Percentiles rank a stretch among this genome's conserved stretches.
These are phyloP conservation scores for Lasiosphaeriaceae sp. DNA, from an alignment of 495 filamentous ascomycete species.

Conservation along the genomic window DNA sequence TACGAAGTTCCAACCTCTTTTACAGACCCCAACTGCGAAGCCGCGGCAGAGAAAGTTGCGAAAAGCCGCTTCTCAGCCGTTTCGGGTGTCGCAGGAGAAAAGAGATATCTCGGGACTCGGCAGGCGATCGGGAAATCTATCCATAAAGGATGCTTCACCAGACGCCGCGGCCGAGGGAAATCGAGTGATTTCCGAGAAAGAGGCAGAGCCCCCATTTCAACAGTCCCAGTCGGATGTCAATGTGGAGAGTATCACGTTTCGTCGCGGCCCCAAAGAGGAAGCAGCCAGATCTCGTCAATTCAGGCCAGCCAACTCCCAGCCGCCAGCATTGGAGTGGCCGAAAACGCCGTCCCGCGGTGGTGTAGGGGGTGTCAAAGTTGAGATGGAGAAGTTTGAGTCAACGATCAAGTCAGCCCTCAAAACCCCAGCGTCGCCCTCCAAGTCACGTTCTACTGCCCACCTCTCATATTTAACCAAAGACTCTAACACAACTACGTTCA, in stretches of 20 bases:
- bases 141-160: conserved; percentile 21
- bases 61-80: conserved; percentile 24
- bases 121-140: conserved; percentile 24
- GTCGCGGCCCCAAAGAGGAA: conserved; percentile 9
- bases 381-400: conserved; percentile 15
- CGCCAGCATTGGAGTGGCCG: background rate
- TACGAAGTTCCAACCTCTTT: conserved; percentile 42
- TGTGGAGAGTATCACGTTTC: conserved; percentile 4
- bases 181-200: conserved; percentile 38
- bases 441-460: conserved; percentile 39
- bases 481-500: conserved; percentile 56
- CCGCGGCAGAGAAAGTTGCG: conserved; percentile 24
- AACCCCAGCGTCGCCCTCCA: conserved; percentile 16
- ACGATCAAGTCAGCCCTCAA: conserved; percentile 17
- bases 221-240: conserved; percentile 15
- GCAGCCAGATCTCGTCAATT: conserved; percentile 7
- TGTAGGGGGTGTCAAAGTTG: conserved; percentile 1
- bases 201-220: conserved; percentile 5
- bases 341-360: conserved; percentile 17
- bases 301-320: conserved; percentile 9
- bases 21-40: conserved; percentile 22
- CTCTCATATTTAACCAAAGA: conserved; percentile 62
- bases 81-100: conserved; percentile 10
- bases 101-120: conserved; percentile 27
- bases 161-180: conserved; percentile 10